A percentile compares a stretch with the other conserved stretches of the same genome.
phyloP scores from a whole-genome alignment of 2,329 filamentous ascomycete genomes.

The Diaporthe destruens region DNA sequence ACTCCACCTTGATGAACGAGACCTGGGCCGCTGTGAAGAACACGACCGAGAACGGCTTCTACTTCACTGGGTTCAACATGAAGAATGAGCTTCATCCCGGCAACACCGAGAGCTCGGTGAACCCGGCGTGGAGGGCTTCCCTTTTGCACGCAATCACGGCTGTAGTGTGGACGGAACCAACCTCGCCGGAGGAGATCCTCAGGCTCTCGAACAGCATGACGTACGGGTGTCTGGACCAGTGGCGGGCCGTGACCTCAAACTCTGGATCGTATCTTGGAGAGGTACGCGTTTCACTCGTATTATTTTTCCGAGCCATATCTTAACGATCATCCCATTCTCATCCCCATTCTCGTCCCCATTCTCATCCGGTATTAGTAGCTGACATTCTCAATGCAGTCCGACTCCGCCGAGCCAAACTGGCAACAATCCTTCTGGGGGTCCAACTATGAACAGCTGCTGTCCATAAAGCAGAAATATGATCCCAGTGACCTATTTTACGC shows the following conservation, averaged over 20 bases:
- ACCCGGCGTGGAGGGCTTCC: slow-evolving; percentile 62
- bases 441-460: slow-evolving; percentile 48
- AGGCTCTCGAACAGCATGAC: slow-evolving; percentile 43
- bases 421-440: slow-evolving; percentile 52
- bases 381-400: slow-evolving; percentile 49
- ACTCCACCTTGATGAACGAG: slow-evolving; percentile 45
- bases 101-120: slow-evolving; percentile 54
- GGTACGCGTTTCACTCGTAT: neutral
- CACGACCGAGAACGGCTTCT: slow-evolving; percentile 34
- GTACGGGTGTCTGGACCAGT: slow-evolving; percentile 51
- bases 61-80: slow-evolving; percentile 31
- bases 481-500: slow-evolving; percentile 50
- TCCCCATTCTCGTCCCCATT: too few relatives aligned
- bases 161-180: slow-evolving; percentile 18
- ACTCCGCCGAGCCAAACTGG: slow-evolving; percentile 52
- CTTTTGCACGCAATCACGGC: slow-evolving; percentile 54
- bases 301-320: too few relatives aligned
- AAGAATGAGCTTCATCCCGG: slow-evolving; percentile 13
- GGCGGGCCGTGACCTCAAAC: slow-evolving; percentile 50
- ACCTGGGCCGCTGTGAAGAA: slow-evolving; percentile 47
- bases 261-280: slow-evolving; percentile 52
- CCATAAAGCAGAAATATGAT: slow-evolving; percentile 51
- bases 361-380: too few relatives aligned
- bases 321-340: too few relatives aligned
- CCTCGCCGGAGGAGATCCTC: slow-evolving; percentile 22